Base-by-base conservation (phyloP, 192 early-diverging fungal genomes). In the Coemansia sp. region DNA sequence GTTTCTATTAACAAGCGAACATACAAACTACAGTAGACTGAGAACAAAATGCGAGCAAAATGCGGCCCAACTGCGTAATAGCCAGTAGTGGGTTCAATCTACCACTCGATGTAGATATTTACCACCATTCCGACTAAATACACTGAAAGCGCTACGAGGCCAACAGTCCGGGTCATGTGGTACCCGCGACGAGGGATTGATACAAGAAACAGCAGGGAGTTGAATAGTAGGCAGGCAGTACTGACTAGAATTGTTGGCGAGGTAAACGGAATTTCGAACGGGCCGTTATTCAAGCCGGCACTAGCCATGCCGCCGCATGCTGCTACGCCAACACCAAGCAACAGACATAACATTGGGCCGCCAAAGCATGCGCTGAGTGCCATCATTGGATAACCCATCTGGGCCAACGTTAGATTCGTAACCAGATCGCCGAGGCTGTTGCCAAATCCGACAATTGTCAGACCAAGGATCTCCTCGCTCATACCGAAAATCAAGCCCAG, bases 351-450 rank as follows among this genome's bases (percentile, higher is more conserved):
- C 85, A 98, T 88, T 16, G 96, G 96, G 12, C 89, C 84, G 24
- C 94, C 94, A 77, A 92, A 96, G 53, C 94, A 97, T 0, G 96
- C 96, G 22, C 89, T 89, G 40, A 98, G 84, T 1, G 95, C 96
- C 94, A 98, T 98, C 55, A 88, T 83, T 18, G 95, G 92, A 62
- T 84, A 94, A 2, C 95, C 94, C 89, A 92, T 89, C 56, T 81
- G 83, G 3, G 96, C 93, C 53, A 98, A 90, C 21, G 89, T 90
- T 19, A 94, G 77, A 65, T 98, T 95, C 10, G 96, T 94, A 22
- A 97, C 89, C 55, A 98, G 82, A 59, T 98, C 95, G 50, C 91
- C 91, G 22, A 93, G 69, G 57, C 89, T 89, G 65, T 91, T 89
- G 16, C 90, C 89, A 69, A 95, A 81, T 3, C 93, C 94, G 77